Base-by-base conservation (phyloP, 495 filamentous ascomycete species). In the Aspergillus panamensis region DNA sequence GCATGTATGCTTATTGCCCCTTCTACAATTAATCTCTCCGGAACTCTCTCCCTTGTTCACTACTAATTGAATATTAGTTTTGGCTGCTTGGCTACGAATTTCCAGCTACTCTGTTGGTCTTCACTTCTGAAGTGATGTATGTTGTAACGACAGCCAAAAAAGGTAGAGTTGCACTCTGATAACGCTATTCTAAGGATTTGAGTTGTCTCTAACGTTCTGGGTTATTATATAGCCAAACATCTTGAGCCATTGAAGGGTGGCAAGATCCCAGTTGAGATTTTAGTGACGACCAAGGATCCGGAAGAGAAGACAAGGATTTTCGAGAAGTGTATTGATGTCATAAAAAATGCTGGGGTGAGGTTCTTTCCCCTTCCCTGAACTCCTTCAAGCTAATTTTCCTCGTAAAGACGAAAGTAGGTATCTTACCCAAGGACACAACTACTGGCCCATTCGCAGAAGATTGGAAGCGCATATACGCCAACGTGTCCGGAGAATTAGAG, bases 51-150 rank as follows among this genome's bases (percentile, higher is more conserved):
- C 21, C 25, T 55, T 17, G 7, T 43, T 53, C 6, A 25, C 25
- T 2, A 25, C 25, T 25, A 39, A 9, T 32, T 37, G 13, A 29
- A 40, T 53, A 43, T 40, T 75, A 98, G 91, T 96, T 97, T 76
- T 99, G 94, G 94, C 81, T 99, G 48, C 82, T 99, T 57, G 94
- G 94, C 61, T 99, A 97, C 79, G 94, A 99, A 69, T 99, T 99
- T 65, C 94, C 94, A 43, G 91, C 94, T 13, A 97, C 94, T 0
- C 80, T 97, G 40, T 87, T 99, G 73, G 80, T 99, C 44, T 81
- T 97, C 64, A 97, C 95, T 9, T 82, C 84, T 50, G 95, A 97
- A 53, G 81, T 83, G 52, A 76, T 97, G 60, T 93, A 91, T 70
- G 84, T 97, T 50, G 86, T 97, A 53, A 97, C 95, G 2, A 97